A percentile compares a stretch with the other conserved stretches of the same genome.
Conservation (phyloP, 352 stramenopile species). For the Nothophytophthora sp. region DNA sequence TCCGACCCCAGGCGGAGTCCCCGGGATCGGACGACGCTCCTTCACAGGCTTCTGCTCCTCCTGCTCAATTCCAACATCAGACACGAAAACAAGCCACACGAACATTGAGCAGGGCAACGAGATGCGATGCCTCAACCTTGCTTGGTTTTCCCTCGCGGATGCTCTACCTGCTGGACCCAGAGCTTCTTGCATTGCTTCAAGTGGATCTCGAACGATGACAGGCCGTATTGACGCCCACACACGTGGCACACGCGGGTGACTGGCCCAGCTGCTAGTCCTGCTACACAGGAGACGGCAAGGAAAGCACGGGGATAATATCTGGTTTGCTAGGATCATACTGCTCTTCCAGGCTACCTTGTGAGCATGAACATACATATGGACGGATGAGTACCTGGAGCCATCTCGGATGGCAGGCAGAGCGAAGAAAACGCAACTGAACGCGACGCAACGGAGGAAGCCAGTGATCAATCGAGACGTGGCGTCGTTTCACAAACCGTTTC, state of each 20-base stretch:
- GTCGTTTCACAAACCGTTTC: slow-evolving; percentile 12
- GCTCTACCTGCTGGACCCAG: slow-evolving; percentile 57
- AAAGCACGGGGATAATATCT: too few relatives aligned
- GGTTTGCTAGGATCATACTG: too few relatives aligned
- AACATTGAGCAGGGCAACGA: not conserved
- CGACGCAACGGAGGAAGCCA: slow-evolving; percentile 1
- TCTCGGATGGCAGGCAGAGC: too few relatives aligned
- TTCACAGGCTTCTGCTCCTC: slow-evolving; percentile 69
- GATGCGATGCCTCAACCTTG: not conserved
- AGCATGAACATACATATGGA: too few relatives aligned
- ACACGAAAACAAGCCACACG: not conserved
- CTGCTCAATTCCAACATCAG: slow-evolving; percentile 11
- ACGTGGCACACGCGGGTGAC: slow-evolving; percentile 82
- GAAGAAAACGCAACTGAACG: too few relatives aligned
- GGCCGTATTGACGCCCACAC: slow-evolving; percentile 74
- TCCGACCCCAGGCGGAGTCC: slow-evolving; percentile 55
- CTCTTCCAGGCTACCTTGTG: too few relatives aligned
- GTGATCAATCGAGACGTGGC: not conserved
- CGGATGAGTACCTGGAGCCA: too few relatives aligned
- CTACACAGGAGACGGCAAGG: not conserved
- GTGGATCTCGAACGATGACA: slow-evolving; percentile 85
- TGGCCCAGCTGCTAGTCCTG: slow-evolving; percentile 22
- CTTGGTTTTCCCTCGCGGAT: too few relatives aligned
- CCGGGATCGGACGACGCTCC: slow-evolving; percentile 64
- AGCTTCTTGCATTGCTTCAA: slow-evolving; percentile 87